Evolutionary conservation across 1,139 yeast species (phyloP).

Genomic region (Citeromyces hawaiiensis): DNA sequence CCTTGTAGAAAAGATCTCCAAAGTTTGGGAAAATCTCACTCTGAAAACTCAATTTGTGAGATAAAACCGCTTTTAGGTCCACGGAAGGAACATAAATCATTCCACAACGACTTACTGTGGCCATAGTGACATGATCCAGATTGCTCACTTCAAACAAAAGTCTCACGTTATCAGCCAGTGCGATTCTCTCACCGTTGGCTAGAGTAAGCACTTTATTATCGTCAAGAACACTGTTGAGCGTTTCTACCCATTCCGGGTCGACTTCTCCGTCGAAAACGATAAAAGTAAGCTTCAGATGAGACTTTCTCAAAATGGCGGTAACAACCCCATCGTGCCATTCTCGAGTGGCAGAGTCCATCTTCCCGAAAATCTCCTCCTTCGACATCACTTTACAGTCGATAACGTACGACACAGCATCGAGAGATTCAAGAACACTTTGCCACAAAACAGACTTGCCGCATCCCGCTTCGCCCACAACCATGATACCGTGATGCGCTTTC

Average conservation of each 20-base stretch:
- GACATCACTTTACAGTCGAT: conserved; percentile 69
- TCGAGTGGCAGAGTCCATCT: conserved; percentile 59
- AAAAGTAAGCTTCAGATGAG: conserved; percentile 49
- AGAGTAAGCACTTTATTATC: conserved; percentile 73
- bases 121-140: conserved; percentile 64
- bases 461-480: conserved; percentile 70
- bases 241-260: conserved; percentile 93
- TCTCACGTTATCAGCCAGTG: conserved; percentile 49
- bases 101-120: conserved; percentile 90
- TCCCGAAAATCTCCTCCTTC: conserved; percentile 61
- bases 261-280: conserved; percentile 86
- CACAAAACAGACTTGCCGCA: conserved; percentile 58
- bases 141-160: conserved; percentile 69
- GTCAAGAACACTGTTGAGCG: conserved; percentile 80
- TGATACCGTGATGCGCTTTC: conserved; percentile 64
- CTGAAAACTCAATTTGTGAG: neutral
- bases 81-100: conserved; percentile 47
- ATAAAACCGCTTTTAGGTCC: neutral
- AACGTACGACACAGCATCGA: conserved; percentile 26
- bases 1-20: conserved; percentile 9
- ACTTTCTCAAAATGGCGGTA: conserved; percentile 51
- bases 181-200: conserved; percentile 80
- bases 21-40: conserved; percentile 8
- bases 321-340: conserved; percentile 93
- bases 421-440: conserved; percentile 30